Evolutionary conservation across 2,329 filamentous ascomycete genomes (phyloP).

Genomic region (Thelonectria discophora): DNA sequence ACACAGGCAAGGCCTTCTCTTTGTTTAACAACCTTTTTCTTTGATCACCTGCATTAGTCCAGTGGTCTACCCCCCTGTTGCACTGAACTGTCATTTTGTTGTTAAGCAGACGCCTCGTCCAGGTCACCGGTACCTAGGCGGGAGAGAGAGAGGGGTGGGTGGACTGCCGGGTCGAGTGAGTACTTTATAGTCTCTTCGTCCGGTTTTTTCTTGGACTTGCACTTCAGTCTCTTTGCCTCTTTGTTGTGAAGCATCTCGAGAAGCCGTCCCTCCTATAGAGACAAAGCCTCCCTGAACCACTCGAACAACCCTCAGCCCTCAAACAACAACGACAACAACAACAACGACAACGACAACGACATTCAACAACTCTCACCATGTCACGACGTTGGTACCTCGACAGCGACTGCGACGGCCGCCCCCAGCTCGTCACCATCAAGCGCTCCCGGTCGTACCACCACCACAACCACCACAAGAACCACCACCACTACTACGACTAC

Average conservation of each 20-base stretch:
- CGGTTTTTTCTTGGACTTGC: conserved; percentile 14
- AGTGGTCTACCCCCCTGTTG: conserved; percentile 28
- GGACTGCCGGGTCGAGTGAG: conserved; percentile 16
- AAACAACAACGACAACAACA: no score
- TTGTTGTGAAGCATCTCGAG: not conserved
- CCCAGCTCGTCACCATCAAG: conserved; percentile 52
- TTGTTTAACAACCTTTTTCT: conserved; percentile 17
- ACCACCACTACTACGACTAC: conserved; percentile 48
- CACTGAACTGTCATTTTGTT: conserved; percentile 33
- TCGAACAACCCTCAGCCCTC: not conserved
- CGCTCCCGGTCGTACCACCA: conserved; percentile 50
- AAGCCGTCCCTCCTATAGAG: conserved; percentile 3
- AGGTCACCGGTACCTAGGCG: conserved; percentile 38
- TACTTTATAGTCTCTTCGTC: conserved; percentile 24
- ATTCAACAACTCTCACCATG: conserved; percentile 46
- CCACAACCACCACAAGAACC: conserved; percentile 44
- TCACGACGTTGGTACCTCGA: conserved; percentile 50
- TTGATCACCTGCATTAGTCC: conserved; percentile 43
- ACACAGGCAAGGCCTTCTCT: conserved; percentile 3
- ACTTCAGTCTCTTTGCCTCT: conserved; percentile 16
- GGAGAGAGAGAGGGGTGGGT: conserved; percentile 10
- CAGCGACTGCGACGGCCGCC: conserved; percentile 45
- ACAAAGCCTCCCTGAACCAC: not conserved
- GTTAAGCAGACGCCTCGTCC: conserved; percentile 22
- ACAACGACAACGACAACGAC: no score